phyloP scores from a whole-genome alignment of 305 asterid genomes.

The Fraxinus sp. region DNA sequence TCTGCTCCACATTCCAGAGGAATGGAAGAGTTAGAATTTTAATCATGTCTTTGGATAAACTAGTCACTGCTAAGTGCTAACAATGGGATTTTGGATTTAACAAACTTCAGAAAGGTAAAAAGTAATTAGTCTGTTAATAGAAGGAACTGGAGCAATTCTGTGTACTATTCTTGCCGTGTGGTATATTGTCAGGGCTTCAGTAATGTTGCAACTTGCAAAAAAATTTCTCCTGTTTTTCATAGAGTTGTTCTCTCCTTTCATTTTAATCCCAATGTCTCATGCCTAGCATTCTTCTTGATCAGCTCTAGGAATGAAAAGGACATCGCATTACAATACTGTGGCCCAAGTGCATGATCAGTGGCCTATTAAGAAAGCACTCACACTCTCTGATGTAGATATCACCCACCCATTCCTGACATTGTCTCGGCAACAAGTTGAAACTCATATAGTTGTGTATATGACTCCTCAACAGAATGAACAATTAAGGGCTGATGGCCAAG shows the following conservation, averaged over 20 bases:
- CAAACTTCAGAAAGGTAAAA: not conserved
- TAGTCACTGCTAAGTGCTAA: not conserved
- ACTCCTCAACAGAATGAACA: slow-evolving; percentile 41
- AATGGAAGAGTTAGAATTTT: not conserved
- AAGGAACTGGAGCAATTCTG: not conserved
- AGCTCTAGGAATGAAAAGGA: slow-evolving; percentile 34
- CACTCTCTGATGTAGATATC: slow-evolving; percentile 50
- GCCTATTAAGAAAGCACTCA: slow-evolving; percentile 49
- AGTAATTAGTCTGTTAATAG: not conserved
- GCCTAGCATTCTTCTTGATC: slow-evolving; percentile 4
- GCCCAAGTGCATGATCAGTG: slow-evolving; percentile 40
- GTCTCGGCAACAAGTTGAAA: slow-evolving; percentile 54
- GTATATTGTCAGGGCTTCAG: not conserved
- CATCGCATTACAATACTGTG: slow-evolving; percentile 29
- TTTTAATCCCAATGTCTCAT: not conserved
- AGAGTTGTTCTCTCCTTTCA: not conserved
- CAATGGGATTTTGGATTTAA: not conserved
- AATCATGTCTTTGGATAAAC: not conserved
- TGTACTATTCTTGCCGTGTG: not conserved
- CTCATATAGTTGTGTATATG: slow-evolving; percentile 42
- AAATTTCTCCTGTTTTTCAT: not conserved
- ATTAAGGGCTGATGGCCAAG: slow-evolving; percentile 40
- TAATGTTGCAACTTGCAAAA: not conserved
- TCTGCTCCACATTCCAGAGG: not conserved
- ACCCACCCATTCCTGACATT: slow-evolving; percentile 54